Conservation (phyloP, 2,329 filamentous ascomycete species). For the Colletotrichum salicis region DNA sequence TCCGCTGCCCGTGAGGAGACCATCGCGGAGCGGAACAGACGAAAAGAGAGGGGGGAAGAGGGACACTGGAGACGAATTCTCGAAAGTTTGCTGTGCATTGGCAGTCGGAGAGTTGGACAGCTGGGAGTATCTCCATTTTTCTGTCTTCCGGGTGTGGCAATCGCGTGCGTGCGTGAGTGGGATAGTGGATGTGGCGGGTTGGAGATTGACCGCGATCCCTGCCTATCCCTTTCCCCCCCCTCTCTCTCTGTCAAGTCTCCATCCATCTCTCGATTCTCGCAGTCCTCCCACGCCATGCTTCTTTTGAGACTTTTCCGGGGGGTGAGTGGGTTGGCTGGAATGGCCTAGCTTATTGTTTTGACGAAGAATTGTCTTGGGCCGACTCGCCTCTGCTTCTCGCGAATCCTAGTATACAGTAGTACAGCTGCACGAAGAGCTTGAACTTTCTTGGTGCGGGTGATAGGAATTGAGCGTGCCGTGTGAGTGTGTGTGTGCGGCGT, state of each 20-base stretch:
- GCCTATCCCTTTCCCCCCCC: neutral
- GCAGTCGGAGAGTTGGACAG: neutral
- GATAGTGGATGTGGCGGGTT: slow-evolving; percentile 7
- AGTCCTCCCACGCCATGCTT: neutral
- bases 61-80: neutral
- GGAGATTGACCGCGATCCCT: slow-evolving; percentile 15
- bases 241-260: neutral
- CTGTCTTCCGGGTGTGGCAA: slow-evolving; percentile 13
- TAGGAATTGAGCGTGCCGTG: slow-evolving; percentile 1
- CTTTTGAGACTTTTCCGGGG: neutral
- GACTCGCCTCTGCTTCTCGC: neutral
- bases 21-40: neutral
- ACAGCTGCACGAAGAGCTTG: slow-evolving; percentile 24
- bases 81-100: neutral
- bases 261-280: neutral
- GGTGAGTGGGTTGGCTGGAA: neutral
- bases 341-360: slow-evolving; percentile 7
- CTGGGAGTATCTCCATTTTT: slow-evolving; percentile 8
- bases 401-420: slow-evolving; percentile 9
- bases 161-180: slow-evolving; percentile 18
- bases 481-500: neutral
- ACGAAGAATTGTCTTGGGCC: slow-evolving; percentile 15
- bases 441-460: neutral
- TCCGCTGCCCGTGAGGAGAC: slow-evolving; percentile 9
- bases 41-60: neutral